Evolutionary conservation across 805 yeast species (phyloP), one percentile per base, ranked within the genome.

Genomic region (Wickerhamiella shivajii): DNA sequence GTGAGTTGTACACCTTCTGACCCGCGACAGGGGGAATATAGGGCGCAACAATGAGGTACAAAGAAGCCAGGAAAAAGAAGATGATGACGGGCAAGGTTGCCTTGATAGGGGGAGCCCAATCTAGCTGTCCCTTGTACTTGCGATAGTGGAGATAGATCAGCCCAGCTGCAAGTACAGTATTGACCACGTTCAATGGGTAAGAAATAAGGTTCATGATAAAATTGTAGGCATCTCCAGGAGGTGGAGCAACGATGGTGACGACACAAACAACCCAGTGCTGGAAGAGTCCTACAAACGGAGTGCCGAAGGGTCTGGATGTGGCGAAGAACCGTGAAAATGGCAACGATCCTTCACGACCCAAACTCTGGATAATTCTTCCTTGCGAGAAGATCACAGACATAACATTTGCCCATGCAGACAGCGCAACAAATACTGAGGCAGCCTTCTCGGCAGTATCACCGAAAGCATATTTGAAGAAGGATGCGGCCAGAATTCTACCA

Each of bases 181-280:
- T 76, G 47, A 80, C 76, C 32, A 80, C 74, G 49, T 80, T 76
- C 59, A 74, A 67, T 31, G 93, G 87, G 53, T 80, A 80, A 2
- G 87, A 73, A 45, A 78, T 75, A 60, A 81, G 63, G 56, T 81
- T 79, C 54, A 77, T 53, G 44, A 80, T 71, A 52, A 81, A 77
- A 54, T 77, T 76, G 60, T 78, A 80, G 30, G 92, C 92, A 50
- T 79, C 92, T 37, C 90, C 92, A 17, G 85, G 79, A 13, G 90
- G 87, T 26, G 81, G 80, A 3, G 87, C 90, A 29, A 78, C 49
- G 39, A 81, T 70, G 31, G 83, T 73, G 33, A 80, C 62, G 25
- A 76, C 56, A 59, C 85, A 77, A 12, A 79, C 74, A 29, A 74
- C 53, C 70, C 80, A 79, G 51, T 80, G 92, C 53, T 77, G 77